These are phyloP conservation scores for Ustilago nuda DNA, from an alignment of 1,284 basidiomycete species.

Conservation along the genomic window DNA sequence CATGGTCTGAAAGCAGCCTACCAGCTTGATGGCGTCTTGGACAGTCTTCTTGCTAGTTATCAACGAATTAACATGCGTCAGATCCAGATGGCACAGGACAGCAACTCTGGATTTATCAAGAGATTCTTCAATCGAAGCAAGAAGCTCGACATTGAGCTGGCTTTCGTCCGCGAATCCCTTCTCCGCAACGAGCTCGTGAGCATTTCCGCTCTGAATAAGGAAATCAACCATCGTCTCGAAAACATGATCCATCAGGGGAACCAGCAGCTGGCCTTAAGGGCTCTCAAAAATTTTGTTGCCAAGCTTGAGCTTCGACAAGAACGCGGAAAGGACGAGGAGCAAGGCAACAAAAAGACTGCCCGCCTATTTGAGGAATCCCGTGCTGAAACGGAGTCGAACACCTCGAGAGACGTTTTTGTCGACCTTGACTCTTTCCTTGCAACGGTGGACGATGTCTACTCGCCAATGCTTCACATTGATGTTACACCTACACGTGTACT, in stretches of 20 bases:
- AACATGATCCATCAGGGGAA: constrained; percentile 3
- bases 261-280: constrained; percentile 12
- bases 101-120: constrained; percentile 3
- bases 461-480: constrained; percentile 26
- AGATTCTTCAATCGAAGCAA: constrained; percentile 26
- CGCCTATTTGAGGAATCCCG: constrained; percentile 19
- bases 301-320: constrained; percentile 33
- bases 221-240: constrained; percentile 10
- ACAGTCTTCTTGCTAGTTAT: constrained; percentile 8
- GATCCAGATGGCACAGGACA: constrained; percentile 12
- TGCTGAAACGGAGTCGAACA: constrained; percentile 9
- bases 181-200: constrained; percentile 35
- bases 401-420: constrained; percentile 4
- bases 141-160: constrained; percentile 22
- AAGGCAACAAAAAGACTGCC: neutral
- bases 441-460: constrained; percentile 14
- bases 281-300: constrained; percentile 21
- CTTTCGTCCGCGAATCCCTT: constrained; percentile 32
- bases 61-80: neutral
- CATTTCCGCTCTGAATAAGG: constrained; percentile 10
- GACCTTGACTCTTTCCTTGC: constrained; percentile 5
- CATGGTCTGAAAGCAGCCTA: neutral
- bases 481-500: constrained; percentile 30
- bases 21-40: neutral
- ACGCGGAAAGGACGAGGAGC: constrained; percentile 20